Evolutionary conservation across 345 rosid species (phyloP).

Genomic region (Gossypium mustelinum): DNA sequence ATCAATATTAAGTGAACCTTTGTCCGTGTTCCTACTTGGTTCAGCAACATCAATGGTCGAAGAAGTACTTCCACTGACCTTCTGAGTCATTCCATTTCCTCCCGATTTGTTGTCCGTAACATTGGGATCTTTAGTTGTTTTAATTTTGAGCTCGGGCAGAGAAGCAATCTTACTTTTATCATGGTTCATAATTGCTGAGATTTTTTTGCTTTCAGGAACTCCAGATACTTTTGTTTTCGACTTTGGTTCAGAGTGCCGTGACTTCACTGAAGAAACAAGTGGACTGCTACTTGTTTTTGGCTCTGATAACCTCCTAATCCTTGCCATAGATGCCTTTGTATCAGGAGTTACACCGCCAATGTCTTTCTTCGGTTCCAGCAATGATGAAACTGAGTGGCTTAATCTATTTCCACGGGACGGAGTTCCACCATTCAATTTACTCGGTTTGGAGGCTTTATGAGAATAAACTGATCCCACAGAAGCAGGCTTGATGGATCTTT

Average conservation of each 20-base stretch:
- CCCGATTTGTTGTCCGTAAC: slow-evolving; percentile 30
- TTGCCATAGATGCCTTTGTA: slow-evolving; percentile 53
- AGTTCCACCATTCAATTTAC: slow-evolving; percentile 44
- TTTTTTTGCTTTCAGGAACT: slow-evolving; percentile 59
- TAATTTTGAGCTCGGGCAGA: slow-evolving; percentile 73
- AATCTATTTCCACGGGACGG: slow-evolving; percentile 50
- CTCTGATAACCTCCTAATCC: slow-evolving; percentile 81
- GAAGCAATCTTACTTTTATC: slow-evolving; percentile 76
- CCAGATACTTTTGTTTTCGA: slow-evolving; percentile 38
- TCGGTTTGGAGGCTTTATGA: slow-evolving; percentile 46
- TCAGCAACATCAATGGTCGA: slow-evolving; percentile 28
- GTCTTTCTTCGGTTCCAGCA: slow-evolving; percentile 62
- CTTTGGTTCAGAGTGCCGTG: slow-evolving; percentile 35
- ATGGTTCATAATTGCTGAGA: slow-evolving; percentile 77
- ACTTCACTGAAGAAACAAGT: slow-evolving; percentile 42
- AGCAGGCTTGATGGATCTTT: slow-evolving; percentile 45
- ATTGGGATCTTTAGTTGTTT: slow-evolving; percentile 37
- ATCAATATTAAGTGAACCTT: slow-evolving; percentile 36
- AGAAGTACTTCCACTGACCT: slow-evolving; percentile 27
- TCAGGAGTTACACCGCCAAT: slow-evolving; percentile 36
- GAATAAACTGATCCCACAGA: slow-evolving; percentile 49
- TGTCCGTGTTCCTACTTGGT: slow-evolving; percentile 30
- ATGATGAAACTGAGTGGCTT: slow-evolving; percentile 53
- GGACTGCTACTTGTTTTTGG: slow-evolving; percentile 48
- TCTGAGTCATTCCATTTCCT: slow-evolving; percentile 29